phyloP scores from a whole-genome alignment of 2,329 filamentous ascomycete genomes.

The Elsinoe australis region DNA sequence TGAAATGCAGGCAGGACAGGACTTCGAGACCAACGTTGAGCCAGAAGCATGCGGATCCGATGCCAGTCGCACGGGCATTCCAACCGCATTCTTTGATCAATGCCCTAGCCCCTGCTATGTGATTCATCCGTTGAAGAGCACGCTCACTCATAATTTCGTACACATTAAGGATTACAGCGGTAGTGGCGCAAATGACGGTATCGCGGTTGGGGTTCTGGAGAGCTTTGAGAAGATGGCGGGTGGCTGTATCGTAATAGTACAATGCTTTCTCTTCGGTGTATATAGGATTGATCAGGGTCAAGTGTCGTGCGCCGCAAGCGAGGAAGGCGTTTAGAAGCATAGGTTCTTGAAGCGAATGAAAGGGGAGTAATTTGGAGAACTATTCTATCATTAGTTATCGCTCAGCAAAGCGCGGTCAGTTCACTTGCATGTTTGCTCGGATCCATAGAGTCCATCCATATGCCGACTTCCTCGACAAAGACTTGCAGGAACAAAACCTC shows the following conservation, averaged over 20 bases:
- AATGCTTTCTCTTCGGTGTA: constrained; percentile 70
- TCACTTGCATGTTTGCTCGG: constrained; percentile 63
- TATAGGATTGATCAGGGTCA: constrained; percentile 61
- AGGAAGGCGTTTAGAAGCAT: constrained; percentile 86
- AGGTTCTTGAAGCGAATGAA: constrained; percentile 69
- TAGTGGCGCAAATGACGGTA: constrained; percentile 74
- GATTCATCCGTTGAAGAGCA: constrained; percentile 73
- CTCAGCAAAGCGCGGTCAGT: background rate
- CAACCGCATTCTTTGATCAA: constrained; percentile 85
- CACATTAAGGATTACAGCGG: constrained; percentile 80
- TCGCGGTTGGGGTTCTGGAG: constrained; percentile 80
- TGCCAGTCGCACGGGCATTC: constrained; percentile 69
- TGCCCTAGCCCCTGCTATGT: constrained; percentile 75
- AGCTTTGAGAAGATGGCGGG: constrained; percentile 64
- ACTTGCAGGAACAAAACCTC: constrained; percentile 86
- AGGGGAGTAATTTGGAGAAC: constrained; percentile 78
- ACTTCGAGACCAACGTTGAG: constrained; percentile 85
- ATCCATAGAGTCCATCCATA: constrained; percentile 94
- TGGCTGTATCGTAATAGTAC: constrained; percentile 80
- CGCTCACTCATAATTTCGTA: constrained; percentile 89
- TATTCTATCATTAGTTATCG: constrained; percentile 25
- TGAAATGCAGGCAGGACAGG: constrained; percentile 77
- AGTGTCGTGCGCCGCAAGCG: constrained; percentile 77
- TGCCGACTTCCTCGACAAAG: constrained; percentile 80
- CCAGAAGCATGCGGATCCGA: constrained; percentile 89